A percentile compares a stretch with the other conserved stretches of the same genome.
Evolutionary conservation across 2,329 filamentous ascomycete genomes (phyloP).

Genomic region (Ophiocordyceps camponoti-floridani): DNA sequence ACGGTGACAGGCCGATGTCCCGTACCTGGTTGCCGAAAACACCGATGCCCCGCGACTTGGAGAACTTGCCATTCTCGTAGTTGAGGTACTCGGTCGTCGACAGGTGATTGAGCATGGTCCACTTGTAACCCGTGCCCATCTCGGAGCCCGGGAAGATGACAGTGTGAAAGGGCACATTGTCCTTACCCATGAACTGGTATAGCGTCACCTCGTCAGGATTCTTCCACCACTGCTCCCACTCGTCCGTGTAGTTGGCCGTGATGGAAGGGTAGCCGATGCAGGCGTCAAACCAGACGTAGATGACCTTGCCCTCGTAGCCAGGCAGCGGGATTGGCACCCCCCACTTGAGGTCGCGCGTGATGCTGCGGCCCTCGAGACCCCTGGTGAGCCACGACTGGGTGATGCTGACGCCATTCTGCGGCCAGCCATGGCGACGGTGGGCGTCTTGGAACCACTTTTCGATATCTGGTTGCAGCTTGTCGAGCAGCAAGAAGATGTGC

Average conservation of each 20-base stretch:
- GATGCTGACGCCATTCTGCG: constrained; percentile 55
- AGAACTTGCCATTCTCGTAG: constrained; percentile 83
- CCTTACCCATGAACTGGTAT: constrained; percentile 90
- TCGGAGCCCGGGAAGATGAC: constrained; percentile 84
- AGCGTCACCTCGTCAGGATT: constrained; percentile 74
- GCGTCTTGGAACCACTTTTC: constrained; percentile 61
- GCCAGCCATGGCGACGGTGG: constrained; percentile 60
- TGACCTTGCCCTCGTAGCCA: constrained; percentile 46
- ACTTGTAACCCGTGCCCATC: constrained; percentile 66
- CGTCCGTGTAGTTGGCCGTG: constrained; percentile 69
- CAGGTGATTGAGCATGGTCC: constrained; percentile 79
- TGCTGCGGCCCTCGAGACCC: constrained; percentile 71
- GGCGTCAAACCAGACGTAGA: constrained; percentile 88
- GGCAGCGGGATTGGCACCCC: constrained; percentile 40
- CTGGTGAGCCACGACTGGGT: constrained; percentile 69
- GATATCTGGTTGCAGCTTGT: constrained; percentile 63
- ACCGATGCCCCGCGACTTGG: constrained; percentile 74
- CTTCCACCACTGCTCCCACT: constrained; percentile 93
- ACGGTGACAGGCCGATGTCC: constrained; percentile 66
- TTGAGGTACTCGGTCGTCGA: constrained; percentile 78
- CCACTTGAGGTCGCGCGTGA: constrained; percentile 88
- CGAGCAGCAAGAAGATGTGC: constrained; percentile 76
- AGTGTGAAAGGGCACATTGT: constrained; percentile 48
- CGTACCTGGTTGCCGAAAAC: constrained; percentile 84
- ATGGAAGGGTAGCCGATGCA: constrained; percentile 94